Evolutionary conservation across 1,139 yeast genomes (phyloP).

Genomic region (Candida frijolesensis): DNA sequence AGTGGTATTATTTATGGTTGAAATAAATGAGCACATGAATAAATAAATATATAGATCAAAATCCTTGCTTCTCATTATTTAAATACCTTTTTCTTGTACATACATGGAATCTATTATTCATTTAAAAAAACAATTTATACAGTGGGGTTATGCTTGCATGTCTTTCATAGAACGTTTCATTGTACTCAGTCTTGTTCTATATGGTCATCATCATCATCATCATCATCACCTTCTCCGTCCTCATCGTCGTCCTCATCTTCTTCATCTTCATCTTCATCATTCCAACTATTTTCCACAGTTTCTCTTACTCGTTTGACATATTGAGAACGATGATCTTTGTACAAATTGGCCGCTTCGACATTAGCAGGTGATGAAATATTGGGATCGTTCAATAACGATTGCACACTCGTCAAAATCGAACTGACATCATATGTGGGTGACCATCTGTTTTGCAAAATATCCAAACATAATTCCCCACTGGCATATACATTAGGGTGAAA

Average conservation of each 20-base stretch:
- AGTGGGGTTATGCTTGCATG: background rate
- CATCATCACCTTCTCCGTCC: slow-evolving; percentile 15
- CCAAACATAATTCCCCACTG: slow-evolving; percentile 92
- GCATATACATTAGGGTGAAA: slow-evolving; percentile 98
- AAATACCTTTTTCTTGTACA: slow-evolving; percentile 1
- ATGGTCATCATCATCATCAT: slow-evolving; percentile 5
- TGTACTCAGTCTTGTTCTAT: slow-evolving; percentile 2
- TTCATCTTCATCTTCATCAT: slow-evolving; percentile 59
- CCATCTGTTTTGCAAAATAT: slow-evolving; percentile 96
- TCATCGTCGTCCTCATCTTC: slow-evolving; percentile 71
- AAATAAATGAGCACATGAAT: slow-evolving; percentile 12
- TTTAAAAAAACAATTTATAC: background rate
- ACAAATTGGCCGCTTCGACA: slow-evolving; percentile 95
- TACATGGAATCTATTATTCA: slow-evolving; percentile 2
- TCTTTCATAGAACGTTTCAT: too few species aligned
- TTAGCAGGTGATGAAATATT: slow-evolving; percentile 97
- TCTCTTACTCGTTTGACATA: slow-evolving; percentile 89
- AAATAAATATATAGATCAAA: slow-evolving; percentile 1
- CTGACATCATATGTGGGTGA: slow-evolving; percentile 98
- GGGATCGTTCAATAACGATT: slow-evolving; percentile 89
- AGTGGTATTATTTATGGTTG: slow-evolving; percentile 13
- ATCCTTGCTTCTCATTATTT: background rate
- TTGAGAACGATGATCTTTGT: slow-evolving; percentile 92
- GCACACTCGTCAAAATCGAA: slow-evolving; percentile 89
- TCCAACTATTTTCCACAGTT: slow-evolving; percentile 91